These are phyloP conservation scores for Haplographium delicatum DNA, from an alignment of 495 filamentous ascomycete species.

Conservation along the genomic window DNA sequence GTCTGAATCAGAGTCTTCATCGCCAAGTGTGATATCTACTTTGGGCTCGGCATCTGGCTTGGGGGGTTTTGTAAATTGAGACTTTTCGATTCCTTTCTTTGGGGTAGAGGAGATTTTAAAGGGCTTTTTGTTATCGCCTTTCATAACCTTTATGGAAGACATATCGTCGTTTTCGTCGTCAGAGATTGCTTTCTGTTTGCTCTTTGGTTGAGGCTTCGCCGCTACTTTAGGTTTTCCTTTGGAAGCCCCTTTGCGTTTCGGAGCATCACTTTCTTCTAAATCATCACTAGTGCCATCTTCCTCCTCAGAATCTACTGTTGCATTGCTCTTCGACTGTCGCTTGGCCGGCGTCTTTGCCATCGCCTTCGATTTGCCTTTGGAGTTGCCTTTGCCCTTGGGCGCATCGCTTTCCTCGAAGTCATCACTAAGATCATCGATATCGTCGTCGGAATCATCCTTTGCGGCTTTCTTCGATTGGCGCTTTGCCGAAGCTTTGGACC, in stretches of 20 bases:
- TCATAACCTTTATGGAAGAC: background rate
- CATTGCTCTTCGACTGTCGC: constrained; percentile 23
- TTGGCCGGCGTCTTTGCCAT: constrained; percentile 9
- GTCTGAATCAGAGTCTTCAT: constrained; percentile 64
- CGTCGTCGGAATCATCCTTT: background rate
- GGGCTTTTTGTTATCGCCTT: constrained; percentile 7
- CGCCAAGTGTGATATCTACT: too few species aligned
- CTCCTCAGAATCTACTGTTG: constrained; percentile 29
- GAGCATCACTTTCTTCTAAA: constrained; percentile 8
- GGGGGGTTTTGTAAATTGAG: constrained; percentile 1
- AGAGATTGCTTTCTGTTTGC: background rate
- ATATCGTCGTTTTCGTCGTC: background rate
- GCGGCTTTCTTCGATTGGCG: background rate
- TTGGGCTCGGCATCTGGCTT: constrained; percentile 20
- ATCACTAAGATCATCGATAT: constrained; percentile 9
- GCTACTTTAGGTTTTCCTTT: constrained; percentile 15
- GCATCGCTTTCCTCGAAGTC: constrained; percentile 1
- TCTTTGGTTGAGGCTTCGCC: constrained; percentile 4
- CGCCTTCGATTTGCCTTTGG: constrained; percentile 2
- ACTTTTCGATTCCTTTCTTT: constrained; percentile 17
- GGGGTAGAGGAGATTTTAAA: constrained; percentile 20
- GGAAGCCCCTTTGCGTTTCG: constrained; percentile 19
- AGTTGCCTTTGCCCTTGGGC: background rate
- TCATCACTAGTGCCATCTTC: constrained; percentile 31
- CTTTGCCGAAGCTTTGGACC: constrained; percentile 11